Conservation (phyloP, 495 filamentous ascomycete species). For the Alectoria sarmentosa region DNA sequence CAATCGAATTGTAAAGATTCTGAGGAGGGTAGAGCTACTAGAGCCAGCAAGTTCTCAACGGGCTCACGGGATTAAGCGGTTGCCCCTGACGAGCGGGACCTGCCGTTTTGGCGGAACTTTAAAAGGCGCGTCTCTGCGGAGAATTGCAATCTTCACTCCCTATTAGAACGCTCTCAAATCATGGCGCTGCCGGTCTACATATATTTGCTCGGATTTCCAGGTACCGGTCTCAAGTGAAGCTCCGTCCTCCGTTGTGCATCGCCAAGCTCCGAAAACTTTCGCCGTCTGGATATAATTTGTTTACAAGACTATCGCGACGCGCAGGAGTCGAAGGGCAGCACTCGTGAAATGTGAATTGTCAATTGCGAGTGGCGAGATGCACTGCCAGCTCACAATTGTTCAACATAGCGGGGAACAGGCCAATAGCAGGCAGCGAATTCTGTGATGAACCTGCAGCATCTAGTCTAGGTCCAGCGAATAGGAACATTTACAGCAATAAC, state of each 20-base stretch:
- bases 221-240: neutral
- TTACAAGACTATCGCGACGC: neutral
- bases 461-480: no score
- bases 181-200: neutral
- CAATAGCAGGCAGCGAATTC: no score
- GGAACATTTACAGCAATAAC: no score
- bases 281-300: neutral
- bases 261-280: neutral
- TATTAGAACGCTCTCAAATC: no score
- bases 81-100: neutral
- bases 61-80: neutral
- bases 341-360: no score
- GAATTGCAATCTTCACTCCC: neutral
- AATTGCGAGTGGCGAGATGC: neutral
- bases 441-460: no score
- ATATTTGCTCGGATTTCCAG: no score
- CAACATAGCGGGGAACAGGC: no score
- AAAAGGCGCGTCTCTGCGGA: neutral
- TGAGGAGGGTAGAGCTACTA: no score
- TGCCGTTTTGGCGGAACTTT: neutral
- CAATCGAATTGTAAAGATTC: no score
- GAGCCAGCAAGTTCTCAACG: no score
- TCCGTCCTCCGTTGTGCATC: neutral
- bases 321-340: neutral
- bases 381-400: constrained; percentile 6